Evolutionary conservation across 2,329 filamentous ascomycete genomes (phyloP).

Genomic region (Clarireedia paspali): DNA sequence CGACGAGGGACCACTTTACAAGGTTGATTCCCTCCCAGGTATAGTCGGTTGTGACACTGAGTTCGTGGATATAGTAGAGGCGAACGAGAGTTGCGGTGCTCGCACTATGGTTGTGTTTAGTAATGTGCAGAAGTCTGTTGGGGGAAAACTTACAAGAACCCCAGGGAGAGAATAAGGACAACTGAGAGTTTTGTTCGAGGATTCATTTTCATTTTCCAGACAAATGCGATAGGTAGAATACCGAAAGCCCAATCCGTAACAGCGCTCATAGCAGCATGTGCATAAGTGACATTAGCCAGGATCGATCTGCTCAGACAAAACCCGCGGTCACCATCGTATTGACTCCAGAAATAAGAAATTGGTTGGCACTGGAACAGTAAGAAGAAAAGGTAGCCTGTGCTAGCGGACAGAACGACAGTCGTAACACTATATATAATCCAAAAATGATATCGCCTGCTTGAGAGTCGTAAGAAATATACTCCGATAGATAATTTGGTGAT

Average conservation of each 20-base stretch:
- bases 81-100: constrained; percentile 37
- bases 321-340: constrained; percentile 25
- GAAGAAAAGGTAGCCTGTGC: constrained; percentile 26
- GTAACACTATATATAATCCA: constrained; percentile 20
- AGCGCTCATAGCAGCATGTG: constrained; percentile 23
- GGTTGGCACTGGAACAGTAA: constrained; percentile 26
- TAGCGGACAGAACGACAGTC: constrained; percentile 18
- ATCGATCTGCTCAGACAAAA: constrained; percentile 26
- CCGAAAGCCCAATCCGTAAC: constrained; percentile 27
- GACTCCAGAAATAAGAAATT: constrained; percentile 31
- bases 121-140: background rate
- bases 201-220: constrained; percentile 26
- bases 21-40: constrained; percentile 36
- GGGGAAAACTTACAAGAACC: constrained; percentile 32
- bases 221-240: constrained; percentile 25
- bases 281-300: constrained; percentile 22
- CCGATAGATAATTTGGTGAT: constrained; percentile 26
- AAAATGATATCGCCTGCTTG: constrained; percentile 22
- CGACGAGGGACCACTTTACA: constrained; percentile 38
- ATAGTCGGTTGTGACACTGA: constrained; percentile 32
- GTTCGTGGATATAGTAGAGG: constrained; percentile 34
- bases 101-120: constrained; percentile 26
- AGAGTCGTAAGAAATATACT: constrained; percentile 25
- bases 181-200: constrained; percentile 29
- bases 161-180: constrained; percentile 28